Base-by-base conservation (phyloP, 768 basidiomycete species). In the Boletus reticulatus region DNA sequence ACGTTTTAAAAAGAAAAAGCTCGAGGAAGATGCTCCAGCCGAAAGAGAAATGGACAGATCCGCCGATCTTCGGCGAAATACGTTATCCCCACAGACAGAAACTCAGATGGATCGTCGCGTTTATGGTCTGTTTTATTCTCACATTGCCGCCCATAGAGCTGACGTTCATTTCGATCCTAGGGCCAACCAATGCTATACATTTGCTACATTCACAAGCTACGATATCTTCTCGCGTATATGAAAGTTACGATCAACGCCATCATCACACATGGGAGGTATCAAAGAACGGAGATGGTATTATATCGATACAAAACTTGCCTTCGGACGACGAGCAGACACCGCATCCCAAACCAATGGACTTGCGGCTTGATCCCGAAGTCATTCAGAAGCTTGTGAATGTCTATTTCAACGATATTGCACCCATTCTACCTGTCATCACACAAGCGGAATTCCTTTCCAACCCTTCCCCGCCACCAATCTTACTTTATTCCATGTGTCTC, bases 1-100 rank as follows among this genome's bases (percentile, higher is more conserved):
- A 0, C 87, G 97, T 19, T 99, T 98, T 81, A 98, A 98, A 77
- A 97, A 97, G 78, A 94, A 94, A 76, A 88, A 89, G 62, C 55
- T 85, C 43, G 89, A 94, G 64, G 87, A 91, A 63, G 89, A 89
- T 49, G 73, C 76, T 3, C 73, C 75, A 0, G 71, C 60, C 11
- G 68, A 73, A 46, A 69, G 71, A 61, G 78, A 78, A 38, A 73
- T 67, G 46, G 72, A 73, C 17, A 67, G 67, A 47, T 56, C 67
- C 22, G 22, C 41, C 4, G 69, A 71, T 37, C 56, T 66, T 27
- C 72, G 69, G 19, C 62, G 57, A 52, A 71, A 65, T 53, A 76
- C 78, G 24, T 66, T 67, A 11, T 77, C 84, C 39, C 80, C 84
- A 7, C 73, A 76, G 46, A 64, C 72, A 4, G 84, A 85, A 20